Conservation (phyloP, 257 asterid genomes). For the Jaltomata sinuosa region DNA sequence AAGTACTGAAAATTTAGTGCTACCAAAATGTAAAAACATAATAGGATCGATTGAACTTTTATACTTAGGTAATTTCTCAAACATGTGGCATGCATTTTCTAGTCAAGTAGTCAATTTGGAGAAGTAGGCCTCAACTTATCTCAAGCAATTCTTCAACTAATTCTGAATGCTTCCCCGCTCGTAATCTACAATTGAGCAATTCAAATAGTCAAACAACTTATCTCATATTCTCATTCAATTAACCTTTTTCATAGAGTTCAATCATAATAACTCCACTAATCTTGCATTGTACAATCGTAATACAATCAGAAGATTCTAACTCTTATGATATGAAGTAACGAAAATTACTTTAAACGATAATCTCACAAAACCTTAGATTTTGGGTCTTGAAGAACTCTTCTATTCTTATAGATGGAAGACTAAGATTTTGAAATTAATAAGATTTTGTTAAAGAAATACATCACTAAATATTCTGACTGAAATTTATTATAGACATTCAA, state of each 20-base stretch:
- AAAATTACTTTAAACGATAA: not conserved
- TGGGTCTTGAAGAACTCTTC: not conserved
- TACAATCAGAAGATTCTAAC: not conserved
- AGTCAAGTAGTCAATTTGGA: not conserved
- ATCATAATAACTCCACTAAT: not conserved
- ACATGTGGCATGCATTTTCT: not conserved
- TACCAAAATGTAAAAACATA: not conserved
- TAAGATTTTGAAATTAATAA: not conserved
- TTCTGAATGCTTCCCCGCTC: not conserved
- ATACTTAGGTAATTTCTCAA: not conserved
- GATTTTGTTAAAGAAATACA: not conserved
- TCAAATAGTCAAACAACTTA: not conserved
- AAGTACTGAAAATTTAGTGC: not conserved
- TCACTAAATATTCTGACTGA: not conserved
- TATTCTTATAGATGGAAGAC: not conserved
- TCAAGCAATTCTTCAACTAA: not conserved
- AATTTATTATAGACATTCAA: not conserved
- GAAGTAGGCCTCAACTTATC: not conserved
- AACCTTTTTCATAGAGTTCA: not conserved
- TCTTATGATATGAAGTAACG: not conserved
- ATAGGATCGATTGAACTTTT: not conserved
- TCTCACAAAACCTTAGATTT: not conserved
- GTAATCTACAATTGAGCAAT: not conserved
- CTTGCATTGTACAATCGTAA: not conserved
- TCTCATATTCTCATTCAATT: not conserved